These are phyloP conservation scores for Crassisporium funariophilum DNA, from an alignment of 768 basidiomycete species.

Conservation along the genomic window DNA sequence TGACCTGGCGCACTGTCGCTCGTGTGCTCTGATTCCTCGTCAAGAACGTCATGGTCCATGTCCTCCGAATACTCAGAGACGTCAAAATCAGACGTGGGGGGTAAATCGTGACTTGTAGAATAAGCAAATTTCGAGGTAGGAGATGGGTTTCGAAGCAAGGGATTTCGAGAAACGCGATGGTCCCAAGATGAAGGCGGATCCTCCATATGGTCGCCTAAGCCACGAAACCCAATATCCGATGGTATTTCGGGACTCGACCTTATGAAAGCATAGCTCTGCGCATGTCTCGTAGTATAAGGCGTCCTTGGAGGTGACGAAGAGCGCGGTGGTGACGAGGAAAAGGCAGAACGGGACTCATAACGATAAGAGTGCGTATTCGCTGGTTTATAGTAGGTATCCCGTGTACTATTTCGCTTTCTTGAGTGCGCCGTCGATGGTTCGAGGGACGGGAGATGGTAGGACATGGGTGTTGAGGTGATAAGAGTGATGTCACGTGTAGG, in stretches of 20 bases:
- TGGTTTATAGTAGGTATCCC: slow-evolving; percentile 20
- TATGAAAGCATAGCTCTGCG: slow-evolving; percentile 32
- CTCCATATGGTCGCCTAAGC: slow-evolving; percentile 24
- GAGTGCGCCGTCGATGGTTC: slow-evolving; percentile 22
- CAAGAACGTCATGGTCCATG: slow-evolving; percentile 21
- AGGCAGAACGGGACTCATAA: slow-evolving; percentile 20
- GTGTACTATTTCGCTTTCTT: slow-evolving; percentile 19
- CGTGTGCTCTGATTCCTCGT: slow-evolving; percentile 27
- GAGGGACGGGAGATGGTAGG: slow-evolving; percentile 31
- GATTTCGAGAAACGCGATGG: slow-evolving; percentile 18
- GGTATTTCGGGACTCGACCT: slow-evolving; percentile 37
- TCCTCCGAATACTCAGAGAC: slow-evolving; percentile 35
- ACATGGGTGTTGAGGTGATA: slow-evolving; percentile 51
- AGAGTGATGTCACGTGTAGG: slow-evolving; percentile 43
- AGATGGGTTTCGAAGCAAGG: slow-evolving; percentile 16
- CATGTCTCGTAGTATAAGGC: slow-evolving; percentile 30
- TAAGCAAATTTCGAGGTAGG: slow-evolving; percentile 28
- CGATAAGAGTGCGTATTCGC: slow-evolving; percentile 18
- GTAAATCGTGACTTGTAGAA: slow-evolving; percentile 25
- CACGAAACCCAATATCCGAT: slow-evolving; percentile 23
- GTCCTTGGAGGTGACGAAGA: slow-evolving; percentile 44
- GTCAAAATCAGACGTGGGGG: slow-evolving; percentile 35
- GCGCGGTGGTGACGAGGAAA: slow-evolving; percentile 36
- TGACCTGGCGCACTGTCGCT: slow-evolving; percentile 27
- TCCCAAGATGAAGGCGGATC: slow-evolving; percentile 30